Conservation (phyloP, 108 stramenopile species). For the Cyclotella atomus region DNA sequence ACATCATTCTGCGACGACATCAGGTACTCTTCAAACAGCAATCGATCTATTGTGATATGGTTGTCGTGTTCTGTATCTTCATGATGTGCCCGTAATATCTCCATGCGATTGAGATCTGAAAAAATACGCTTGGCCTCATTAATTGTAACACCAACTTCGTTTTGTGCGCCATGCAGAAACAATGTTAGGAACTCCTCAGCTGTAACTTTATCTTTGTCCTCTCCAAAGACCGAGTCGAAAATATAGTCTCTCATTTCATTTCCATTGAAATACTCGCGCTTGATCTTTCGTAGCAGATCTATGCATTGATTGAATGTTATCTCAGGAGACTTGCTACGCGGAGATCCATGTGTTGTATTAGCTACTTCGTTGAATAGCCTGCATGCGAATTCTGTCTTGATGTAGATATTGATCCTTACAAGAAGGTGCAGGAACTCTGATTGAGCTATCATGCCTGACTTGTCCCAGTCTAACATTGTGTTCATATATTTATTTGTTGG, state of each 20-base stretch:
- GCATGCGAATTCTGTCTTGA: conserved; percentile 44
- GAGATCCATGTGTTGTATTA: not conserved
- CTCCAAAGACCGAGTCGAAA: conserved; percentile 63
- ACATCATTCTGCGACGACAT: conserved; percentile 58
- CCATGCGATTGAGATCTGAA: conserved; percentile 49
- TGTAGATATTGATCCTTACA: conserved; percentile 67
- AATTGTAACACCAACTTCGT: conserved; percentile 53
- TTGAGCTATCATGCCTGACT: conserved; percentile 44
- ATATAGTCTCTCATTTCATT: conserved; percentile 34
- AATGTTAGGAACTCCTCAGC: conserved; percentile 51
- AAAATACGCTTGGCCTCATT: conserved; percentile 57
- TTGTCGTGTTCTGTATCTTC: conserved; percentile 26
- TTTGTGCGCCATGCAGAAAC: conserved; percentile 61
- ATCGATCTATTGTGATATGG: conserved; percentile 57
- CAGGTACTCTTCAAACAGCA: conserved; percentile 68
- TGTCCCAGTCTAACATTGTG: conserved; percentile 49
- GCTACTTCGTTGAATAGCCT: conserved; percentile 38
- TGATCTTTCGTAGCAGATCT: conserved; percentile 49
- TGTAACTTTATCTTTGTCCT: conserved; percentile 44
- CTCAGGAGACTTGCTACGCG: conserved; percentile 3
- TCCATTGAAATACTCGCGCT: conserved; percentile 21
- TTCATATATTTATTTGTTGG: not conserved
- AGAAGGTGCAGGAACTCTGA: conserved; percentile 62
- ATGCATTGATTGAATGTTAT: conserved; percentile 60
- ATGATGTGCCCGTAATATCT: conserved; percentile 43